These are phyloP conservation scores for Schizosaccharomyces japonicus DNA, from an alignment of 805 yeast genomes.

Conservation along the genomic window DNA sequence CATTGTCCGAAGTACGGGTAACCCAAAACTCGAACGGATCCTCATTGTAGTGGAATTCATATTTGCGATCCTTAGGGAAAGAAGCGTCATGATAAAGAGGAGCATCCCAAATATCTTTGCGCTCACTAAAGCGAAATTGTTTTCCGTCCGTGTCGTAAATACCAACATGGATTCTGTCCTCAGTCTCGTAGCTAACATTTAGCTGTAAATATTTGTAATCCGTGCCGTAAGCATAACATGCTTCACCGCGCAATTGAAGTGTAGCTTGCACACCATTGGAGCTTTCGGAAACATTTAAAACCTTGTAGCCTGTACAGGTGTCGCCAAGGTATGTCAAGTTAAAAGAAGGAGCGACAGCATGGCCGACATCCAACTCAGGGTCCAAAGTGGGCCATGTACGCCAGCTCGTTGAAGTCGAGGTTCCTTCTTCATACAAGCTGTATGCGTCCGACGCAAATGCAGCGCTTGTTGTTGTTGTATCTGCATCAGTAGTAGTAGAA, in stretches of 20 bases:
- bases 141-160: not conserved
- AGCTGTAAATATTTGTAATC: constrained; percentile 5
- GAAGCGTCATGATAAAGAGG: not conserved
- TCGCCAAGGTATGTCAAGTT: not conserved
- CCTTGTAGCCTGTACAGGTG: not conserved
- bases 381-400: no score
- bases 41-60: constrained; percentile 4
- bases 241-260: constrained; percentile 9
- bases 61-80: not conserved
- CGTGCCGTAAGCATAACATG: constrained; percentile 10
- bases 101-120: constrained; percentile 4
- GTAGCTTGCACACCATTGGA: not conserved
- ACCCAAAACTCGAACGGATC: constrained; percentile 11
- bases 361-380: no score
- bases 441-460: no score
- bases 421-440: no score
- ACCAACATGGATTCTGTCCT: constrained; percentile 3
- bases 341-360: no score
- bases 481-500: no score
- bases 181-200: constrained; percentile 3
- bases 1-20: constrained; percentile 13
- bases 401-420: no score
- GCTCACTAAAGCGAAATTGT: constrained; percentile 1
- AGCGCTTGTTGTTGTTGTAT: no score
- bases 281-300: not conserved